phyloP scores from a whole-genome alignment of 2,329 filamentous ascomycete genomes.

The Septoria petroselini region DNA sequence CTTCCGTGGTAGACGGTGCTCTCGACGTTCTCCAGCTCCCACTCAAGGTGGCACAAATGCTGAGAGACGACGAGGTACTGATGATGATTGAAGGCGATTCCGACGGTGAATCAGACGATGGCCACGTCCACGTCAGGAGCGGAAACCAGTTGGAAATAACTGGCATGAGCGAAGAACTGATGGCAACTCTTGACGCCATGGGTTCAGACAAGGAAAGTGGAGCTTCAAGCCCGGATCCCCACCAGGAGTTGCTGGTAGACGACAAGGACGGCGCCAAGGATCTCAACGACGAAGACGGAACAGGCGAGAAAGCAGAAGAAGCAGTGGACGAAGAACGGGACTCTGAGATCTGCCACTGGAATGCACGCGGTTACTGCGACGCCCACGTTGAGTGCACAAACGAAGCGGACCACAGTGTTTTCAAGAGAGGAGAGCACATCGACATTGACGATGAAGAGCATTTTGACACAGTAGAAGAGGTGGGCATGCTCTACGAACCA shows the following conservation, averaged over 20 bases:
- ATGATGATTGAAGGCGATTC: not conserved
- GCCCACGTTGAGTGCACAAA: not conserved
- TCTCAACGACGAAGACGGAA: no score
- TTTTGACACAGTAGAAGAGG: slow-evolving; percentile 12
- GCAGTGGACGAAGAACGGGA: no score
- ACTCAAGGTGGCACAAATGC: not conserved
- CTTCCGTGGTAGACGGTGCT: not conserved
- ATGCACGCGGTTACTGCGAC: not conserved
- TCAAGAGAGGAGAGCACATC: not conserved
- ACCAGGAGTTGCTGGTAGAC: no score
- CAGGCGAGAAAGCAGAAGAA: no score
- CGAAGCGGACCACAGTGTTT: slow-evolving; percentile 6
- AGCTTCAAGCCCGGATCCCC: no score
- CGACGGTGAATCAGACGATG: not conserved
- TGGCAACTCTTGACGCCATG: no score
- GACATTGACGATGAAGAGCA: slow-evolving; percentile 16
- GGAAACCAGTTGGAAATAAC: no score
- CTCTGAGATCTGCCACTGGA: no score
- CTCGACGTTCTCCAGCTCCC: not conserved
- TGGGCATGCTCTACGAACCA: slow-evolving; percentile 20
- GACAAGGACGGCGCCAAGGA: no score
- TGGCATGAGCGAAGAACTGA: no score
- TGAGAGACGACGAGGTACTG: not conserved
- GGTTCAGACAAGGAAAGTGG: no score
- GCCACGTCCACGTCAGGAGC: no score